These are phyloP conservation scores for Pichia sp. DNA, from an alignment of 1,139 yeast species.

Conservation along the genomic window DNA sequence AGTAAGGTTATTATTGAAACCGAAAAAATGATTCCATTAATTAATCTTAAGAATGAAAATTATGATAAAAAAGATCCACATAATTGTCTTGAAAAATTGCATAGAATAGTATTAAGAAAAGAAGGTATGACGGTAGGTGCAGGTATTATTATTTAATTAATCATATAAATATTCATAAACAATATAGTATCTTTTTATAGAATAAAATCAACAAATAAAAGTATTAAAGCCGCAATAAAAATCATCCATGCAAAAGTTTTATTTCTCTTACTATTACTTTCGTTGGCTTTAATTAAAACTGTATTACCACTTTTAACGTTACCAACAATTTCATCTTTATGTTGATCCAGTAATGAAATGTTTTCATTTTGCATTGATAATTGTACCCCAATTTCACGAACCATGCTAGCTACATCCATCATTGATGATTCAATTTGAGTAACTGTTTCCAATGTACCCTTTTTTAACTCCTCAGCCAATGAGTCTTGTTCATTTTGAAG, in stretches of 20 bases:
- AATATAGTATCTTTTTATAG: slow-evolving; percentile 27
- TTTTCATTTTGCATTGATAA: slow-evolving; percentile 70
- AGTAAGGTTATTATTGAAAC: slow-evolving; percentile 58
- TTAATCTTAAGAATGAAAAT: neutral
- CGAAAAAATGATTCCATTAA: slow-evolving; percentile 8
- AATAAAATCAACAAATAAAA: slow-evolving; percentile 58
- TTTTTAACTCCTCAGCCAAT: slow-evolving; percentile 53
- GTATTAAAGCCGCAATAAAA: slow-evolving; percentile 52
- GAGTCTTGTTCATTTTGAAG: slow-evolving; percentile 69
- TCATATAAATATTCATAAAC: neutral
- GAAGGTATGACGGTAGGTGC: slow-evolving; percentile 90
- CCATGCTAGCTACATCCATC: slow-evolving; percentile 72
- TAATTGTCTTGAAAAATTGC: slow-evolving; percentile 40
- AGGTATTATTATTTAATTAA: slow-evolving; percentile 35
- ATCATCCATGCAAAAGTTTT: slow-evolving; percentile 46
- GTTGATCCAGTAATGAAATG: slow-evolving; percentile 59
- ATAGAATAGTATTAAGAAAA: slow-evolving; percentile 76
- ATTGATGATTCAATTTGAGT: slow-evolving; percentile 70
- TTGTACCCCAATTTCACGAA: slow-evolving; percentile 71
- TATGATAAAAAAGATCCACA: slow-evolving; percentile 1
- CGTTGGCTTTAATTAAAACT: slow-evolving; percentile 64
- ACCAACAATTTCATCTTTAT: slow-evolving; percentile 61
- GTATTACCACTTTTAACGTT: slow-evolving; percentile 73
- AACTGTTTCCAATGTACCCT: slow-evolving; percentile 62
- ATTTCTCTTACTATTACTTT: slow-evolving; percentile 64